phyloP scores from a whole-genome alignment of 495 filamentous ascomycete species.

The Physcia stellaris region DNA sequence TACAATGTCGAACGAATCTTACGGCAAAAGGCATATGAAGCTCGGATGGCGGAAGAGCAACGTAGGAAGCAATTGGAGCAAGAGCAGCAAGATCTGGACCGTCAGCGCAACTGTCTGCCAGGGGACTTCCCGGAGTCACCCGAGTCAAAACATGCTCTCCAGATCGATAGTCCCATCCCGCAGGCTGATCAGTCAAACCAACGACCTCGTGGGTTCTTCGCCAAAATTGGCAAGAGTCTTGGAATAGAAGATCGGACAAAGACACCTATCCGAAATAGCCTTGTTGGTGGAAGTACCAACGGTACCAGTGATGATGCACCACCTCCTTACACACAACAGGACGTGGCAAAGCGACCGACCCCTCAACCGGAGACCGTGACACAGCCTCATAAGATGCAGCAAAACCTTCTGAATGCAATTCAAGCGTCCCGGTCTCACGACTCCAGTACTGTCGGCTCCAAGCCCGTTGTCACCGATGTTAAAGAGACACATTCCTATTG shows the following conservation, averaged over 20 bases:
- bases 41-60: constrained; percentile 69
- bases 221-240: constrained; percentile 46
- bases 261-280: constrained; percentile 23
- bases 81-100: constrained; percentile 31
- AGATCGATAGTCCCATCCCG: constrained; percentile 15
- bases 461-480: constrained; percentile 56
- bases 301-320: constrained; percentile 23
- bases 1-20: constrained; percentile 94
- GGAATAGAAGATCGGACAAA: constrained; percentile 47
- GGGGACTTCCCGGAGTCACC: constrained; percentile 54
- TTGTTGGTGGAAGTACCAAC: constrained; percentile 1
- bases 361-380: constrained; percentile 28
- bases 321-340: constrained; percentile 31
- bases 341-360: constrained; percentile 20
- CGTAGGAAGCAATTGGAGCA: constrained; percentile 63
- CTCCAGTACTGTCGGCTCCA: constrained; percentile 52
- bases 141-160: constrained; percentile 15
- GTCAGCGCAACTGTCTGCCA: constrained; percentile 40
- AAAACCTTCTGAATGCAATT: constrained; percentile 62
- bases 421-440: constrained; percentile 68
- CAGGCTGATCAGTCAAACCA: constrained; percentile 18
- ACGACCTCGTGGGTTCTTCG: constrained; percentile 42
- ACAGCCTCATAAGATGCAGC: constrained; percentile 37
- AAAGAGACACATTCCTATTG: constrained; percentile 84
- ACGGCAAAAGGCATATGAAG: constrained; percentile 68